Evolutionary conservation across 768 basidiomycete species (phyloP), one percentile per base, ranked within the genome.

Genomic region (Austroboletus festivus): DNA sequence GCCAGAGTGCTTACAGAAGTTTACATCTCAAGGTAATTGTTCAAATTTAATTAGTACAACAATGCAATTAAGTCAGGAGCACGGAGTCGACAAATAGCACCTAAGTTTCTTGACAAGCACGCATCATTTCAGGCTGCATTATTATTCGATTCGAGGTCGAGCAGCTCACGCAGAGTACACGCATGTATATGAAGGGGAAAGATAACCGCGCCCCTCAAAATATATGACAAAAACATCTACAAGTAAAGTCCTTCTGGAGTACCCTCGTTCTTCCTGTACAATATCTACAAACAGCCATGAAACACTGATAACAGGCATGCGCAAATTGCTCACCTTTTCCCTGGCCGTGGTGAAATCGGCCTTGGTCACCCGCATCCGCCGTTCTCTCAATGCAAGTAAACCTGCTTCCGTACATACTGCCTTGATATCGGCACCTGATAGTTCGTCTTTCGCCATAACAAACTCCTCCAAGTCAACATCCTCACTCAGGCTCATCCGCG

Each of bases 351-450:
- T 85, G 59, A 98, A 91, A 68, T 98, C 95, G 7, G 76, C 79
- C 71, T 96, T 93, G 28, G 82, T 89, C 13, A 97, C 95, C 63
- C 89, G 77, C 93, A 94, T 98, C 52, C 96, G 78, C 46, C 96
- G 78, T 68, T 99, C 96, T 55, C 96, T 80, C 51, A 99, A 74
- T 5, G 96, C 96, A 28, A 98, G 76, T 44, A 99, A 69, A 56
- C 96, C 96, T n/a, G 96, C 95, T 65, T 99, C 96, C 6, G 96
- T 98, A 67, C 94, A 97, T 5, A 98, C 91, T 2, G 95, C 96
- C 73, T 98, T 98, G 77, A 99, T 98, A 62, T 99, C 96, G 2
- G 96, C 96, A 39, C 96, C 96, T 12, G 89, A 92, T 19, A 96
- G 72, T 60, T 97, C 95, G 59, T 99, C 96, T 69, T 98, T 98